Percentiles rank a stretch among this genome's conserved stretches.
phyloP scores from a whole-genome alignment of 208 protist species.

The Phytomonas sp. region DNA sequence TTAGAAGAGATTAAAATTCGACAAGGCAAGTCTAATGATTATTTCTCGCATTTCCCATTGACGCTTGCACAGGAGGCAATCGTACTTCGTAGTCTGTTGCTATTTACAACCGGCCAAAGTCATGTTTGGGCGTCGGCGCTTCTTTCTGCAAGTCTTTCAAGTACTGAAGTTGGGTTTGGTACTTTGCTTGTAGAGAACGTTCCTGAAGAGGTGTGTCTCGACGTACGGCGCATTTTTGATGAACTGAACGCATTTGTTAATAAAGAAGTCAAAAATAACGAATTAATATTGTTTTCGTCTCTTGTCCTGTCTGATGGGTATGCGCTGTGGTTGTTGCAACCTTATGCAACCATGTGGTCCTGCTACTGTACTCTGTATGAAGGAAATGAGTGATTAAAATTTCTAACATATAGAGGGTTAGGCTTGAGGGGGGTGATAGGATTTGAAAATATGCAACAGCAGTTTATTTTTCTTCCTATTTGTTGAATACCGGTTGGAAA shows the following conservation, averaged over 20 bases:
- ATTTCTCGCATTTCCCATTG: not conserved
- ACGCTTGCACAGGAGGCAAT: slow-evolving; percentile 2
- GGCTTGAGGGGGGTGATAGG: not conserved
- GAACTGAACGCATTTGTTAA: not conserved
- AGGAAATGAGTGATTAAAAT: not conserved
- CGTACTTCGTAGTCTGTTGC: not conserved
- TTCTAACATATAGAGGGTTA: not conserved
- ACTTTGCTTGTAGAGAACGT: not conserved
- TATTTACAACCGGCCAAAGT: not conserved
- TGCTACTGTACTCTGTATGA: not conserved
- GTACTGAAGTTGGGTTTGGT: not conserved
- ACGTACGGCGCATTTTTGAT: not conserved
- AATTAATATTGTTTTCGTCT: not conserved
- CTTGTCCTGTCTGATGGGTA: slow-evolving; percentile 14
- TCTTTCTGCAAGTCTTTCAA: not conserved
- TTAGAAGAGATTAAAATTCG: not conserved
- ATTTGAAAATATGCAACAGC: not conserved
- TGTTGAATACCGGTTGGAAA: not conserved
- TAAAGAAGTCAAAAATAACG: slow-evolving; percentile 10
- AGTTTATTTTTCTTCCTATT: not conserved
- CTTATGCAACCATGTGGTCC: slow-evolving; percentile 16
- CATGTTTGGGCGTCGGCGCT: not conserved
- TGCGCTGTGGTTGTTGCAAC: slow-evolving; percentile 17
- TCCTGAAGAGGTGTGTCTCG: not conserved
- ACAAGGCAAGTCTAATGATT: not conserved